Percentiles rank a stretch among this genome's conserved stretches.
Conservation (phyloP, 139 green algal genomes). For the Marvania coccoides region DNA sequence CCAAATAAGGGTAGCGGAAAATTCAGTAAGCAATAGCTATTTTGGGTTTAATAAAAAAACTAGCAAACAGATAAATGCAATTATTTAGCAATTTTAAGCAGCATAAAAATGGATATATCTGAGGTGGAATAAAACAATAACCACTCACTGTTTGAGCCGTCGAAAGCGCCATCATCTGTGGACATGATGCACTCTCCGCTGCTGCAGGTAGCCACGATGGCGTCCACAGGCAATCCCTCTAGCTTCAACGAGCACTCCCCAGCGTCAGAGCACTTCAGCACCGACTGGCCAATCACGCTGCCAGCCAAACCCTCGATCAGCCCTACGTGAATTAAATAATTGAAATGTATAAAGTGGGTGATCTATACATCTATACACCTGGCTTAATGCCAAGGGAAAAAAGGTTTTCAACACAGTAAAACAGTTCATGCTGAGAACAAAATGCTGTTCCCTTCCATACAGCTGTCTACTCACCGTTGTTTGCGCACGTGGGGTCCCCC, state of each 20-base stretch:
- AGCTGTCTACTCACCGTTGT: conserved; percentile 1
- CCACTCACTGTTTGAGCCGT: too few species aligned
- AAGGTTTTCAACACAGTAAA: too few species aligned
- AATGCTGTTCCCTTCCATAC: too few species aligned
- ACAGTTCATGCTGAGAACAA: too few species aligned
- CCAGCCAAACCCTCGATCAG: conserved; percentile 1
- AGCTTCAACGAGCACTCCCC: conserved; percentile 12
- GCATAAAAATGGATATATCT: too few species aligned
- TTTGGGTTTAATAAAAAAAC: not conserved
- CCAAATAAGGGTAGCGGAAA: not conserved
- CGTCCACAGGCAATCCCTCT: conserved; percentile 5
- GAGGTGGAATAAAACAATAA: too few species aligned
- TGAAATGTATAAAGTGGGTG: too few species aligned
- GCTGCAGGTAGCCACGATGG: conserved; percentile 16
- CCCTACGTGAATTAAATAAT: too few species aligned
- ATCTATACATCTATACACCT: too few species aligned
- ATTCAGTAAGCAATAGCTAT: not conserved
- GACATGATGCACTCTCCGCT: conserved; percentile 23
- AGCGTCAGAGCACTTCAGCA: not conserved
- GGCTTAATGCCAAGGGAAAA: too few species aligned
- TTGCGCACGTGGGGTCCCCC: not conserved
- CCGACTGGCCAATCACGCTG: not conserved
- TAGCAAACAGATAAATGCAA: too few species aligned
- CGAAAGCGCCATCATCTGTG: not conserved
- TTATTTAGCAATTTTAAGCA: too few species aligned